Evolutionary conservation across 495 filamentous ascomycete genomes (phyloP).

Genomic region (Neurospora sp.): DNA sequence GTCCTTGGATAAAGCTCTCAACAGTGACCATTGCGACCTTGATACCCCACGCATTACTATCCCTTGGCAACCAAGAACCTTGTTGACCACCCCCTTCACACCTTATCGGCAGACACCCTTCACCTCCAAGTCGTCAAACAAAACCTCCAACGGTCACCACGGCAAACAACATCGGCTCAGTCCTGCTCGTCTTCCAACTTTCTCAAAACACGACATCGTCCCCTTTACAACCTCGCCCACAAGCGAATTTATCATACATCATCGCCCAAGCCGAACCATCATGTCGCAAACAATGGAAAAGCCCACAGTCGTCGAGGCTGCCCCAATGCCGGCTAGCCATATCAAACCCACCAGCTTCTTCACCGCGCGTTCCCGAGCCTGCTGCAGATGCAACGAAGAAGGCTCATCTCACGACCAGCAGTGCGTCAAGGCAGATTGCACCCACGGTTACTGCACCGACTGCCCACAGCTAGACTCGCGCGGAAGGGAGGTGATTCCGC

Average conservation of each 20-base stretch:
- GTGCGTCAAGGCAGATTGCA: background rate
- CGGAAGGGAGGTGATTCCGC: conserved; percentile 6
- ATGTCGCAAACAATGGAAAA: background rate
- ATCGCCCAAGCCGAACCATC: background rate
- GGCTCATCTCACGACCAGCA: background rate
- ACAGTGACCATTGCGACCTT: background rate
- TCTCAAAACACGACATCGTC: background rate
- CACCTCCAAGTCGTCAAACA: background rate
- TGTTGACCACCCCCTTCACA: background rate
- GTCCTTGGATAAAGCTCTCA: background rate
- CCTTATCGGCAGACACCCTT: background rate
- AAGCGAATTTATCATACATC: background rate
- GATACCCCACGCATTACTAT: background rate
- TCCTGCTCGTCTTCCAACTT: background rate
- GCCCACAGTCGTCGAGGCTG: background rate
- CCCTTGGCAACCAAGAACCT: background rate
- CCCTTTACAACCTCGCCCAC: background rate
- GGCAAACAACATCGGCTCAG: background rate
- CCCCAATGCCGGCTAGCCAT: conserved; percentile 5
- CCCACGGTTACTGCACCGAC: conserved; percentile 6
- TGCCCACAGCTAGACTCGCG: conserved; percentile 6
- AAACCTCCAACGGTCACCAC: background rate
- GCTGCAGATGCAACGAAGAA: conserved; percentile 11
- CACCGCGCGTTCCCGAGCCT: conserved; percentile 5
- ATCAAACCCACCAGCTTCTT: conserved; percentile 10